Base-by-base conservation (phyloP, 306 rosid genomes). In the Pterocarpus macrocarpus region DNA sequence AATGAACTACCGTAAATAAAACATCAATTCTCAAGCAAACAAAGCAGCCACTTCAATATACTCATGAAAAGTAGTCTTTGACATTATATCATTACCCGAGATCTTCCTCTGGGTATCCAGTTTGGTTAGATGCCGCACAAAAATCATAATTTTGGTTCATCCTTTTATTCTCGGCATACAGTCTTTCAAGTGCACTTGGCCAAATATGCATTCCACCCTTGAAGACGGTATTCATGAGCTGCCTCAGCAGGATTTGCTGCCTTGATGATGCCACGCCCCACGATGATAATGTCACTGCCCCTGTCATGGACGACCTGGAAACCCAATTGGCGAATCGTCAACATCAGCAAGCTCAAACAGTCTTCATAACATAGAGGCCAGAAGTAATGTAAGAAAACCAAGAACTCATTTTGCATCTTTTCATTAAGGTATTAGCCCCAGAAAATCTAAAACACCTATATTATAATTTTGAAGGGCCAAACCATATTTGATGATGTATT, bases 191-290 rank as follows among this genome's bases (percentile, higher is more conserved):
- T 70, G 80, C 85, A 85, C 83, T 90, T 95, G 3, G 88, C 88
- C 85, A 92, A 73, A 79, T 91, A 95, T 34, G 95, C 97, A 49
- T 88, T 87, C 97, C 98, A 95, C 80, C 97, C 97, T 85, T 90
- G 91, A 76, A 89, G 55, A 62, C 97, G 90, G 80, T 95, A 95
- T 75, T 92, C 95, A 0, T 78, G 90, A 78, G 97, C 97, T 53
- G 86, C 90, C 72, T 90, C 90, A 0, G 92, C 90, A 4, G 97
- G 97, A 83, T 92, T 90, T 74, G 79, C 81, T 7, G 95, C 97
- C 88, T 92, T 95, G 76, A 95, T 90, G 68, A 95, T 95, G 77
- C 97, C 94, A 1, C 92, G 97, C 5, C 98, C 98, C 16, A 91
- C 98, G 0, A 92, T 92, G 70, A 92, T 92, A 53, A 92, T 84